phyloP scores from a whole-genome alignment of 352 stramenopile species.

The Plasmopara halstedii region DNA sequence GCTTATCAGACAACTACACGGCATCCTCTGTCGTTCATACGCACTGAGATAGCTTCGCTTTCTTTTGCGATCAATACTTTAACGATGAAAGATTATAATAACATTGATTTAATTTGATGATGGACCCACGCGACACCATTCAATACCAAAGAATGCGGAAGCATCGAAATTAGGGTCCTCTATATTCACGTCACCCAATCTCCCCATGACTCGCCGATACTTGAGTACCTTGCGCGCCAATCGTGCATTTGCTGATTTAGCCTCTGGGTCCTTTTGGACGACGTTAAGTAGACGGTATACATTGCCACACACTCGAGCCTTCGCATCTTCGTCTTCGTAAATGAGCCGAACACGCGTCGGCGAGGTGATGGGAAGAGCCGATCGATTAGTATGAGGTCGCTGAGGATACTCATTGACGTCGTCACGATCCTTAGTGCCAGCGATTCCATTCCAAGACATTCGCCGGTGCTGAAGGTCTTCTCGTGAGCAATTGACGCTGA shows the following conservation, averaged over 20 bases:
- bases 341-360: slow-evolving; percentile 27
- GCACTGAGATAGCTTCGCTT: too few species aligned
- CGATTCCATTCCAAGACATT: slow-evolving; percentile 19
- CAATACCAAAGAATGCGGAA: slow-evolving; percentile 36
- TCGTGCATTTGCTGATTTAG: slow-evolving; percentile 22
- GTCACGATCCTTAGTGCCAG: background rate
- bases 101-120: slow-evolving; percentile 24
- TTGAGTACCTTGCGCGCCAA: slow-evolving; percentile 31
- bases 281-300: slow-evolving; percentile 28
- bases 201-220: slow-evolving; percentile 28
- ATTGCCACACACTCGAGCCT: slow-evolving; percentile 29
- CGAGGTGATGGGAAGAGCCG: slow-evolving; percentile 1
- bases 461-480: slow-evolving; percentile 9
- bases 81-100: too few species aligned
- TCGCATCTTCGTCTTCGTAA: slow-evolving; percentile 31
- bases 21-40: too few species aligned
- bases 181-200: slow-evolving; percentile 26
- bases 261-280: slow-evolving; percentile 21
- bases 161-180: slow-evolving; percentile 28
- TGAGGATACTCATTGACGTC: slow-evolving; percentile 4
- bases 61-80: too few species aligned
- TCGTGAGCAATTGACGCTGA: slow-evolving; percentile 12
- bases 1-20: too few species aligned
- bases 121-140: slow-evolving; percentile 25
- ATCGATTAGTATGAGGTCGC: slow-evolving; percentile 7